Evolutionary conservation across 1,139 yeast genomes (phyloP), one percentile per base, ranked within the genome.

Genomic region (Pichia sp.): DNA sequence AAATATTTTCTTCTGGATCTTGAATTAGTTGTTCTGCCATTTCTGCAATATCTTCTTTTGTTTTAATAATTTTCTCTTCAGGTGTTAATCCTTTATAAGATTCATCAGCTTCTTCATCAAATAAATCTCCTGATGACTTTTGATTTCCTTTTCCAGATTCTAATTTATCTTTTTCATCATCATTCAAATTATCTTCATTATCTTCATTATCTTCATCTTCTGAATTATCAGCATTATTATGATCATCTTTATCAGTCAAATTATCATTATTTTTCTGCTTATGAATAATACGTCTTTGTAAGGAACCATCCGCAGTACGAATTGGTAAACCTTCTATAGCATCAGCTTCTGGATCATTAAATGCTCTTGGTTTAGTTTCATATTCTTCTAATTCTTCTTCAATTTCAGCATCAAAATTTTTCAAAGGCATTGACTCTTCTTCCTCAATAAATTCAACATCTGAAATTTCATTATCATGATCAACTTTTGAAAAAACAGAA

Each of bases 1-100:
- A 66, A 11, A 84, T 73, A 62, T 90, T 79, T 60, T 87, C 96
- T 64, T 92, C 97, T 1, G 98, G 97, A 53, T 88, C 89, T 65
- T 90, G 96, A 60, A 82, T 81, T 39, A 92, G 68, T 46, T 76
- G 76, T 34, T 86, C 86, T 1, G 95, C 96, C 46, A 84, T 66
- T 18, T 78, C 83, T 0, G 97, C 96, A 34, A 92, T 78, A 52
- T 84, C 87, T 66, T 89, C 97, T 58, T 89, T 87, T 44, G 86
- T 73, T 53, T 75, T 74, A 25, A 74, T 58, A 35, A 86, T 71
- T 51, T 73, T 73, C 60, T 82, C 84, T 48, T 72, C 77, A 0
- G 84, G 82, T n/a, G 79, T 71, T 7, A 75, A 69, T 18, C 71
- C 72, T 5, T 73, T 74, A 44, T 77, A 76, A 18, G 69, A 71